Evolutionary conservation across 371 early-diverging fungal species (phyloP).

Genomic region (Apophysomyces variabilis): DNA sequence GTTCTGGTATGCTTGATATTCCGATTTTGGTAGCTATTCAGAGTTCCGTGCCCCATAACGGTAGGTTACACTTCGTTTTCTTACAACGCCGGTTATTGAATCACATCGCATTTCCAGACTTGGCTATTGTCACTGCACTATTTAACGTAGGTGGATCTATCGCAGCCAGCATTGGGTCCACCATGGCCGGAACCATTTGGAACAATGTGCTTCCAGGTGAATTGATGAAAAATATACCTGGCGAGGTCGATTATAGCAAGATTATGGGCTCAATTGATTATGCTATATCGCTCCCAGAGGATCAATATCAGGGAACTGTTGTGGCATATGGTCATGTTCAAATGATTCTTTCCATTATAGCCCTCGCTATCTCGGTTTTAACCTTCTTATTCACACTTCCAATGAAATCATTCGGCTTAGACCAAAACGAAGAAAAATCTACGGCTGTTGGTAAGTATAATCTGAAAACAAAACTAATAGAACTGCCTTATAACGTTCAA

Average conservation of each 20-base stretch:
- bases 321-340: slow-evolving; percentile 41
- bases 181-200: slow-evolving; percentile 48
- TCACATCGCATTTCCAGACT: slow-evolving; percentile 21
- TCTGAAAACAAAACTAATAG: background rate
- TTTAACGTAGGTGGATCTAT: slow-evolving; percentile 42
- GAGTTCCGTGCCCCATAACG: slow-evolving; percentile 41
- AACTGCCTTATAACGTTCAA: background rate
- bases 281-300: slow-evolving; percentile 27
- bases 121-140: slow-evolving; percentile 43
- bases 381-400: slow-evolving; percentile 32
- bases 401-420: slow-evolving; percentile 40
- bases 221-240: slow-evolving; percentile 38
- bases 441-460: background rate
- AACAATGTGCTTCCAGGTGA: slow-evolving; percentile 39
- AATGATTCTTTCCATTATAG: slow-evolving; percentile 33
- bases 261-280: slow-evolving; percentile 36
- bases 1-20: slow-evolving; percentile 39
- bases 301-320: slow-evolving; percentile 32
- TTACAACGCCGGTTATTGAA: background rate
- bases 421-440: slow-evolving; percentile 16
- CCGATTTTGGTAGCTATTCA: slow-evolving; percentile 42
- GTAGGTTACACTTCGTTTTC: slow-evolving; percentile 14
- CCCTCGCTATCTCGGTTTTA: slow-evolving; percentile 29
- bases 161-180: slow-evolving; percentile 36
- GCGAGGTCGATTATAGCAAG: slow-evolving; percentile 29